Percentiles rank a stretch among this genome's conserved stretches.
phyloP scores from a whole-genome alignment of 2,329 filamentous ascomycete genomes.

The Thielaviopsis punctulata region DNA sequence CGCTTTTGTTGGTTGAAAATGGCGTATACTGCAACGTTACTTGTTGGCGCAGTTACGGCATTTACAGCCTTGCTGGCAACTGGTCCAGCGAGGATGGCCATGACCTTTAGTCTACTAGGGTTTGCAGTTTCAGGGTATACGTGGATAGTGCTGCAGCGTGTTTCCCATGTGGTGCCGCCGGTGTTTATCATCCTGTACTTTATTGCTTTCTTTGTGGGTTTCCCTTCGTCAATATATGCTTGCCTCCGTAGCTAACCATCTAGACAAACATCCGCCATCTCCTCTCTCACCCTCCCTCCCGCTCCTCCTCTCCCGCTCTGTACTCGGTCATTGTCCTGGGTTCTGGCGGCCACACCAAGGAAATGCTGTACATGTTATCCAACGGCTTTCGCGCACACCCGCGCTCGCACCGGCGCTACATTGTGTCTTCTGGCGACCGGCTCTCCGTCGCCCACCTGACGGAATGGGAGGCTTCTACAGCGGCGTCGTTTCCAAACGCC shows the following conservation, averaged over 20 bases:
- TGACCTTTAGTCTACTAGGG: no score
- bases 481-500: slow-evolving; percentile 9
- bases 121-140: no score
- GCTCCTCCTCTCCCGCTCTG: neutral
- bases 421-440: slow-evolving; percentile 22
- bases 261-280: slow-evolving; percentile 5
- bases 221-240: neutral
- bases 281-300: neutral
- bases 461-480: slow-evolving; percentile 16
- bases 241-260: neutral
- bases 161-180: no score
- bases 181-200: no score
- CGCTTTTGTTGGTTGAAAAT: no score
- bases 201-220: neutral
- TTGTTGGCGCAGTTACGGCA: no score
- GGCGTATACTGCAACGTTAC: no score
- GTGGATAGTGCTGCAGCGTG: no score
- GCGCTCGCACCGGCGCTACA: slow-evolving; percentile 37
- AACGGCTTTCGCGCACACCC: slow-evolving; percentile 36
- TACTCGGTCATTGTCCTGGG: slow-evolving; percentile 46
- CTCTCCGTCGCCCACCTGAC: slow-evolving; percentile 53
- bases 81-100: no score
- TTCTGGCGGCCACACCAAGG: slow-evolving; percentile 83
- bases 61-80: no score
- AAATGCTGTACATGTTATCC: slow-evolving; percentile 76